These are phyloP conservation scores for Arabidopsis arenosa DNA, from an alignment of 345 rosid species.

Conservation along the genomic window DNA sequence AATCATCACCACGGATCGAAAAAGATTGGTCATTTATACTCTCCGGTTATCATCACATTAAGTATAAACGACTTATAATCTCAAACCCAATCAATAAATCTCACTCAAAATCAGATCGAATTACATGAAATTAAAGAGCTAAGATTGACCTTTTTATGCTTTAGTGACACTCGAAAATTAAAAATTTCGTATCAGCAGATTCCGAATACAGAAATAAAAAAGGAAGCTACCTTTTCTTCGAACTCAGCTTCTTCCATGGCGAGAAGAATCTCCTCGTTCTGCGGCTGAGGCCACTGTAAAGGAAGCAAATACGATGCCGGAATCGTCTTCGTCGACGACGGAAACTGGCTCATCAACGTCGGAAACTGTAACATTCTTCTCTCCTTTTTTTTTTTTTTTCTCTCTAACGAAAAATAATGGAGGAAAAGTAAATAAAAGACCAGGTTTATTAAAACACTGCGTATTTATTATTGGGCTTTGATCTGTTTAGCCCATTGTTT, in stretches of 20 bases:
- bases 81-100: neutral
- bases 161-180: neutral
- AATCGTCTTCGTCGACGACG: slow-evolving; percentile 61
- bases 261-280: slow-evolving; percentile 77
- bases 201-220: neutral
- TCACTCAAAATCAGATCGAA: neutral
- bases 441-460: slow-evolving; percentile 16
- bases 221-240: slow-evolving; percentile 66
- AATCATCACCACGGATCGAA: neutral
- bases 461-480: slow-evolving; percentile 16
- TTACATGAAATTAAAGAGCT: neutral
- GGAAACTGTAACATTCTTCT: slow-evolving; percentile 81
- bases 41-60: neutral
- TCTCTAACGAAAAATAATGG: neutral
- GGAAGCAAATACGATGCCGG: slow-evolving; percentile 76
- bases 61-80: neutral
- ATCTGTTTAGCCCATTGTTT: neutral
- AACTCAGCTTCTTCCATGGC: slow-evolving; percentile 88
- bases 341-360: slow-evolving; percentile 77
- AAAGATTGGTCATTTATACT: neutral
- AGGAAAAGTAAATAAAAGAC: neutral
- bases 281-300: slow-evolving; percentile 76
- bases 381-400: slow-evolving; percentile 7
- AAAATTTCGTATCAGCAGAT: neutral
- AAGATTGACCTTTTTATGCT: neutral